Evolutionary conservation across 148 eudicot genomes (phyloP), one percentile per base, ranked within the genome.

Genomic region (Amaranthus hypochondriacus): DNA sequence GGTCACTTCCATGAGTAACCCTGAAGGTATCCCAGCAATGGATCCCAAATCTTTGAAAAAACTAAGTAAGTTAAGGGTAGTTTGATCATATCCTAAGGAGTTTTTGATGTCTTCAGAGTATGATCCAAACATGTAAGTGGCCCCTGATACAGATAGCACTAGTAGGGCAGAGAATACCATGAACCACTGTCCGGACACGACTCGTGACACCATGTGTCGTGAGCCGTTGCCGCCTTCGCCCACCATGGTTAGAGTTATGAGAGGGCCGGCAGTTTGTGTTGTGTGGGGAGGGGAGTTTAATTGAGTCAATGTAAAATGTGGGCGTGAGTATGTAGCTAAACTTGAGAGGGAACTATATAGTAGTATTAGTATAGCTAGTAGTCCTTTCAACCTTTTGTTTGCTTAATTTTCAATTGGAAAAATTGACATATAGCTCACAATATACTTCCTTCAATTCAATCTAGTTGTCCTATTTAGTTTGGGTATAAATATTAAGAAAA

Each of bases 61-160:
- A 18, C 83, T 77, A 9, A 84, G 78, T 7, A 81, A 70, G 69
- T 81, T 78, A 12, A 84, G 80, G 42, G 86, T 84, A 42, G 63
- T 71, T 75, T 84, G 86, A 75, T 84, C 86, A 71, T 84, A 84
- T 10, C 80, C 84, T 43, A 84, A 51, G 0, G 84, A 7, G 0
- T 8, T 0, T 56, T 84, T 84, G 66, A 84, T 81, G 47, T 61
- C 80, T 15, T 61, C 49, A 0, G 87, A 84, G 76, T 81, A 84
- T 48, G 55, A 52, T 3, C 84, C 87, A 72, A 84, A 84, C 84
- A 84, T 84, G 78, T 81, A 84, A 4, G 84, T 78, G 12, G 87
- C 84, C 47, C 86, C 87, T 0, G 87, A 77, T 8, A 54, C 51
- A 1, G 87, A 69, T 84, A 84, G 72, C 76, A 84, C 81, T 65